These are phyloP conservation scores for Chrysopogon serrulatus DNA, from an alignment of 176 grass and related monocot genomes.

Conservation along the genomic window DNA sequence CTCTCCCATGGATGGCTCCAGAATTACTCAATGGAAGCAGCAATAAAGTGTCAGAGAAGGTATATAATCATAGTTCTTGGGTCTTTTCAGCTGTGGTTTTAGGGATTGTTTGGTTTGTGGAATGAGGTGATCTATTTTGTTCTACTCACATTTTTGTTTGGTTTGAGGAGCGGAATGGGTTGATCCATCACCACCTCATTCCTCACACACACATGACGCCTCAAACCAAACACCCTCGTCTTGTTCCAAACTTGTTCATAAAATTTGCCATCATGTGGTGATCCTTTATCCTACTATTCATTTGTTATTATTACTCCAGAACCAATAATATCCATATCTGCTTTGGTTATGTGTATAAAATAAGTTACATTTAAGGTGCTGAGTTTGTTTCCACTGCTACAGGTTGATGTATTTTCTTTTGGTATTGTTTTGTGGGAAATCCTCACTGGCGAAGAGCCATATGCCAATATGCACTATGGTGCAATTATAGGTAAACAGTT, in stretches of 20 bases:
- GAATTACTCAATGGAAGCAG: constrained; percentile 87
- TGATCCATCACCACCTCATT: not conserved
- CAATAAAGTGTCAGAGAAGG: constrained; percentile 89
- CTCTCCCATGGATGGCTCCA: constrained; percentile 85
- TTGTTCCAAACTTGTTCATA: not conserved
- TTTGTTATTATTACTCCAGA: not conserved
- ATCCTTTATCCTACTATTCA: not conserved
- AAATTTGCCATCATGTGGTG: not conserved
- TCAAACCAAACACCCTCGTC: not conserved
- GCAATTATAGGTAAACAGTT: constrained; percentile 73
- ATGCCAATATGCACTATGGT: constrained; percentile 91
- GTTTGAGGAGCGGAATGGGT: not conserved
- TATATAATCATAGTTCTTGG: constrained; percentile 18
- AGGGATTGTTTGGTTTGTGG: not conserved
- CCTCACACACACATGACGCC: not conserved
- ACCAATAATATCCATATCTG: not conserved
- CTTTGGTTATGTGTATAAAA: not conserved
- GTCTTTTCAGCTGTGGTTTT: not conserved
- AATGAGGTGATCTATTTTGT: not conserved
- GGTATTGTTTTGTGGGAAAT: constrained; percentile 96
- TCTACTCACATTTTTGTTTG: not conserved
- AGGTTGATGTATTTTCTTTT: constrained; percentile 95
- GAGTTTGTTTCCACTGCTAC: constrained; percentile 16
- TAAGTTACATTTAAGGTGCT: not conserved
- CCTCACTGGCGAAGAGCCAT: constrained; percentile 80